phyloP scores from a whole-genome alignment of 495 filamentous ascomycete genomes.

The Aspergillus hancockii region DNA sequence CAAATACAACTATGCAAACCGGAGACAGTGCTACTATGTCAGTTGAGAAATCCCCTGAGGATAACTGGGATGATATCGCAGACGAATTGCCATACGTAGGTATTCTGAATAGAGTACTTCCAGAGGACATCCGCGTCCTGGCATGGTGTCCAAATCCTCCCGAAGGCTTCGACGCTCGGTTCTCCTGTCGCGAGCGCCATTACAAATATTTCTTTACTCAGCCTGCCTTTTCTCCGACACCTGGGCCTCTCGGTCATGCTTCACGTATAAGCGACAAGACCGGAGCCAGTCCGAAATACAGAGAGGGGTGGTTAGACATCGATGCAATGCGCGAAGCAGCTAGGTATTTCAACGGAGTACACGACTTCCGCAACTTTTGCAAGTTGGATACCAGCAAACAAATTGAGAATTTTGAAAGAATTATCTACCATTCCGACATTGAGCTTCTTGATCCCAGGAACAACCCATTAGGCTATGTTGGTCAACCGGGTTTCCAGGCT shows the following conservation, averaged over 20 bases:
- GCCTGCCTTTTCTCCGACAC: slow-evolving; percentile 72
- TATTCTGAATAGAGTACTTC: slow-evolving; percentile 82
- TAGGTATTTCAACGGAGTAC: slow-evolving; percentile 71
- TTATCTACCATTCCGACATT: slow-evolving; percentile 75
- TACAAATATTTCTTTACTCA: slow-evolving; percentile 98
- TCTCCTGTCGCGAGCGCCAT: slow-evolving; percentile 82
- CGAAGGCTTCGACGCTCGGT: slow-evolving; percentile 81
- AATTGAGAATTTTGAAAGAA: slow-evolving; percentile 74
- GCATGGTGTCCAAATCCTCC: slow-evolving; percentile 91
- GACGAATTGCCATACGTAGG: slow-evolving; percentile 84
- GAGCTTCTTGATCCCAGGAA: slow-evolving; percentile 58
- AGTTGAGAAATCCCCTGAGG: slow-evolving; percentile 31
- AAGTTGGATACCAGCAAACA: slow-evolving; percentile 86
- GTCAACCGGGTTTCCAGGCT: slow-evolving; percentile 35
- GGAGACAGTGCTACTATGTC: slow-evolving; percentile 25
- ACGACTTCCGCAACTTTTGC: slow-evolving; percentile 98
- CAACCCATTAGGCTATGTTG: slow-evolving; percentile 43
- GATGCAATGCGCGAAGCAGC: slow-evolving; percentile 83
- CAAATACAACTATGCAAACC: slow-evolving; percentile 20
- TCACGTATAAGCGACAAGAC: slow-evolving; percentile 23
- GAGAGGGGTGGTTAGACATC: slow-evolving; percentile 73
- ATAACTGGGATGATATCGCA: slow-evolving; percentile 68
- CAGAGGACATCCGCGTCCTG: slow-evolving; percentile 82
- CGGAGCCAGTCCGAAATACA: slow-evolving; percentile 28
- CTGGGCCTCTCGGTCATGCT: slow-evolving; percentile 36